A percentile compares a stretch with the other conserved stretches of the same genome.
These are phyloP conservation scores for Sporothrix euskadiensis DNA, from an alignment of 2,329 filamentous ascomycete species.

Conservation along the genomic window DNA sequence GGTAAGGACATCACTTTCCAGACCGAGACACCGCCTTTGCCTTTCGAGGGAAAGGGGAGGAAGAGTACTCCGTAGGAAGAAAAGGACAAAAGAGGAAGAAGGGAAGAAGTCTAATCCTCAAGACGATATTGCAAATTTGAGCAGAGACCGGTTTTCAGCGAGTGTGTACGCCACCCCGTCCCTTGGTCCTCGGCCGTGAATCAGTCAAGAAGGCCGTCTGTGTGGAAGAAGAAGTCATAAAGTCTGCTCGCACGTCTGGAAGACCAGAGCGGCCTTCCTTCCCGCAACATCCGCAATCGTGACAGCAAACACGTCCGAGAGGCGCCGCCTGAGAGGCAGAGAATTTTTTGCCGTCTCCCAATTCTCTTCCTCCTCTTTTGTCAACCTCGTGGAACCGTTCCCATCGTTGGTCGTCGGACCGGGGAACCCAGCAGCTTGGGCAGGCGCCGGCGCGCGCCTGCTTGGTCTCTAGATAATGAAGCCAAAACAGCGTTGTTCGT, in stretches of 20 bases:
- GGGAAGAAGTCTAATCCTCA: not conserved
- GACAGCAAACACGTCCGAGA: not conserved
- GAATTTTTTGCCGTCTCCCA: not conserved
- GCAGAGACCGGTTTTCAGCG: not conserved
- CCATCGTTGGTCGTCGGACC: no score
- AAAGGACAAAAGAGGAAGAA: not conserved
- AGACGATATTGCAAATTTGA: not conserved
- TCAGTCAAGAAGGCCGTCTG: not conserved
- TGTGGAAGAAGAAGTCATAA: not conserved
- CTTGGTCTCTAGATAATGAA: not conserved
- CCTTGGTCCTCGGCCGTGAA: not conserved
- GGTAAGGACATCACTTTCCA: not conserved
- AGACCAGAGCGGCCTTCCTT: not conserved
- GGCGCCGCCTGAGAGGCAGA: not conserved
- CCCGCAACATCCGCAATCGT: not conserved
- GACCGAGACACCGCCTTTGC: not conserved
- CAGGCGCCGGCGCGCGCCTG: not conserved
- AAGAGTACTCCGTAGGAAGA: not conserved
- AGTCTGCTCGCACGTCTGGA: not conserved
- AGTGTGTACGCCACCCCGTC: not conserved
- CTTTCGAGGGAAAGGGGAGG: not conserved
- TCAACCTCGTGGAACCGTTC: not conserved
- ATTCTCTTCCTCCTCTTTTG: not conserved
- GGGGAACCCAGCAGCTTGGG: not conserved
- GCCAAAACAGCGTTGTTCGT: not conserved